Conservation (phyloP, 768 basidiomycete species). For the Mycena alexandri region DNA sequence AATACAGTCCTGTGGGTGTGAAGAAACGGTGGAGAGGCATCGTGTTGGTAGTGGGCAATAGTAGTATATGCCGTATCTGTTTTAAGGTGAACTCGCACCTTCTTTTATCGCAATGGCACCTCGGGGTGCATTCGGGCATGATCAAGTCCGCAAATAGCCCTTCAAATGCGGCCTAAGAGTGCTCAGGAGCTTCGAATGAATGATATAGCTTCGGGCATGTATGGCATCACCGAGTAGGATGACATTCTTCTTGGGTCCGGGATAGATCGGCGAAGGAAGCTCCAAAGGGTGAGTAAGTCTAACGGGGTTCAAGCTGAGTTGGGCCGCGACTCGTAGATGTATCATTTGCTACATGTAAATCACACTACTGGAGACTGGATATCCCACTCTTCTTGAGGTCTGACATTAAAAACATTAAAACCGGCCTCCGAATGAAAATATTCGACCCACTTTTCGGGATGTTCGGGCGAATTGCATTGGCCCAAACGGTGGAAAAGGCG, state of each 20-base stretch:
- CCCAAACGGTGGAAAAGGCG: constrained; percentile 55
- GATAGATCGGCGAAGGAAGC: no score
- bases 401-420: neutral
- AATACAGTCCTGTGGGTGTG: constrained; percentile 38
- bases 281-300: neutral
- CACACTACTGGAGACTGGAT: constrained; percentile 26
- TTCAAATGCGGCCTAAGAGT: no score
- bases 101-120: neutral
- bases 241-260: no score
- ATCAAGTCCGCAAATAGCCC: no score
- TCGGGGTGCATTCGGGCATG: neutral
- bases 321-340: neutral
- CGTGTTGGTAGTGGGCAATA: neutral
- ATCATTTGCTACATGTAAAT: neutral
- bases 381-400: constrained; percentile 38
- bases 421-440: neutral
- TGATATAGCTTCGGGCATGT: no score
- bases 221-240: no score
- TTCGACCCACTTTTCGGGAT: constrained; percentile 46
- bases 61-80: neutral
- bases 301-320: neutral
- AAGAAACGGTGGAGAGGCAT: constrained; percentile 47
- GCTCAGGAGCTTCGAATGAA: no score
- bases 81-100: no score
- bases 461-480: constrained; percentile 51